Percentiles rank a stretch among this genome's conserved stretches.
phyloP scores from a whole-genome alignment of 176 grass and related monocot genomes.

The Aegilops speltoides region DNA sequence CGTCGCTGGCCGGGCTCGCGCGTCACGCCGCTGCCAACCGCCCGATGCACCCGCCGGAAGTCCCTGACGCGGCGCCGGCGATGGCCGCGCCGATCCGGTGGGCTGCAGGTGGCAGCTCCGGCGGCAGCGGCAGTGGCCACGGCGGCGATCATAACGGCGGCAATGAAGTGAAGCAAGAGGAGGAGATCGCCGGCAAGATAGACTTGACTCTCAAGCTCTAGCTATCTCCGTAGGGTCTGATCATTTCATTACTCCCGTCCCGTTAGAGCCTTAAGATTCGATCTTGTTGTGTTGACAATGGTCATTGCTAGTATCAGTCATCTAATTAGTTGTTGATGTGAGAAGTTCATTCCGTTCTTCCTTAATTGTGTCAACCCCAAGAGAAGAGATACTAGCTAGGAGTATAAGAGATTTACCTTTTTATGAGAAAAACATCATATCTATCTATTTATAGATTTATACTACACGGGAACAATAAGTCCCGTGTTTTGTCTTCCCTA shows the following conservation, averaged over 20 bases:
- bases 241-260: not conserved
- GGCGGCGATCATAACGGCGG: not conserved
- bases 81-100: not conserved
- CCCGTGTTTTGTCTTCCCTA: not conserved
- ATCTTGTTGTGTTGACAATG: not conserved
- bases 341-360: not conserved
- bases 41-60: not conserved
- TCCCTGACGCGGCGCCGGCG: not conserved
- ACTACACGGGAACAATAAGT: not conserved
- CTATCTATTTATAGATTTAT: not conserved
- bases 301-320: not conserved
- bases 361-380: not conserved
- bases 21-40: not conserved
- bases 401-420: not conserved
- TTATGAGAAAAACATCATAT: not conserved
- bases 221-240: not conserved
- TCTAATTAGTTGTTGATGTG: not conserved
- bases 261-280: not conserved
- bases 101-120: not conserved
- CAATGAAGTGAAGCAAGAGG: not conserved
- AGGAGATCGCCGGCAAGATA: conserved; percentile 6
- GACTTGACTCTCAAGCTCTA: conserved; percentile 52
- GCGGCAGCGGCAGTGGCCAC: not conserved
- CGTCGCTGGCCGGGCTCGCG: not conserved
- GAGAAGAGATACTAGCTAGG: not conserved